These are phyloP conservation scores for Annulohypoxylon stygium DNA, from an alignment of 495 filamentous ascomycete species.

Conservation along the genomic window DNA sequence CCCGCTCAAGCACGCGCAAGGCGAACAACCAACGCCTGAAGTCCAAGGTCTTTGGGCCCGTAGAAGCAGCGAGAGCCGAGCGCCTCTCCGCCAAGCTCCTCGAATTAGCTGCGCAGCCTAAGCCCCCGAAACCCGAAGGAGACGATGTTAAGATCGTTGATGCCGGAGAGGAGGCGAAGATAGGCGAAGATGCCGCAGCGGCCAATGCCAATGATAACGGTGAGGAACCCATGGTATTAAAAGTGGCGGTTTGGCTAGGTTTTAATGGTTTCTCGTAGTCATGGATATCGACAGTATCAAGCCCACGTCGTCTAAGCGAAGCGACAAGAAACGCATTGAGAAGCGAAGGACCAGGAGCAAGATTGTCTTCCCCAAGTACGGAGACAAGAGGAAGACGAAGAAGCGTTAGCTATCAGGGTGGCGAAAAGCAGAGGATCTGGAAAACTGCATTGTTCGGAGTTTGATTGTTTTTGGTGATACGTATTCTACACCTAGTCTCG, in stretches of 20 bases:
- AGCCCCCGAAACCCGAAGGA: slow-evolving; percentile 54
- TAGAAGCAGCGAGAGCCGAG: slow-evolving; percentile 78
- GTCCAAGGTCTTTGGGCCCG: slow-evolving; percentile 81
- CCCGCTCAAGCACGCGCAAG: slow-evolving; percentile 80
- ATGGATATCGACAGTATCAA: slow-evolving; percentile 64
- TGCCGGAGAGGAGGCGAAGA: slow-evolving; percentile 54
- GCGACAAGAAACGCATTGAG: slow-evolving; percentile 56
- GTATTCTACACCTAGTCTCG: slow-evolving; percentile 38
- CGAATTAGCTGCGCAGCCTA: slow-evolving; percentile 78
- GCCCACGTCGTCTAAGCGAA: slow-evolving; percentile 49
- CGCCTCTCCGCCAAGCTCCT: slow-evolving; percentile 84
- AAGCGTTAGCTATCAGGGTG: slow-evolving; percentile 47
- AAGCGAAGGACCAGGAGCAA: slow-evolving; percentile 64
- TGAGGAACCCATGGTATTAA: slow-evolving; percentile 42
- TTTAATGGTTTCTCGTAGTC: slow-evolving; percentile 45
- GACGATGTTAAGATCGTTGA: slow-evolving; percentile 43
- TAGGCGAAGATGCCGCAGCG: slow-evolving; percentile 36
- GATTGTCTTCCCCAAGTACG: slow-evolving; percentile 66
- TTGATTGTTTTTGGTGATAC: slow-evolving; percentile 36
- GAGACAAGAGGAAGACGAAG: slow-evolving; percentile 59
- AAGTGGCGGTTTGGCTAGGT: background rate
- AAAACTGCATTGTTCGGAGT: slow-evolving; percentile 36
- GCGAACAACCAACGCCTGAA: slow-evolving; percentile 81
- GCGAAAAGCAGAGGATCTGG: background rate
- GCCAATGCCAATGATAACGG: slow-evolving; percentile 47